These are phyloP conservation scores for Phytophthora chlamydospora DNA, from an alignment of 352 stramenopile genomes.

Conservation along the genomic window DNA sequence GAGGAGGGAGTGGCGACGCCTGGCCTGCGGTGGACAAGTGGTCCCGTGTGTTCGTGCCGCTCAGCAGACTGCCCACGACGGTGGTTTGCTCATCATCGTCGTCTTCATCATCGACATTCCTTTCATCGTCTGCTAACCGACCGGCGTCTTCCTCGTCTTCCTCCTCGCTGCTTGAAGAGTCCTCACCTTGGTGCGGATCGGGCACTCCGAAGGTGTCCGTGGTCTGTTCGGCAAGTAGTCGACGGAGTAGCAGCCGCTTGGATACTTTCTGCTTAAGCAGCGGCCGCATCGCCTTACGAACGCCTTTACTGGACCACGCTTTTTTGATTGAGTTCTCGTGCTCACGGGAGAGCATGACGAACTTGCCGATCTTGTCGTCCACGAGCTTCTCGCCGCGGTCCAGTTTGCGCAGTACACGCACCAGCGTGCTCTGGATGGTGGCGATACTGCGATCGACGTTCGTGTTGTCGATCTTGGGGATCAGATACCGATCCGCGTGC, in stretches of 20 bases:
- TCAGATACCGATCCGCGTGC: slow-evolving; percentile 83
- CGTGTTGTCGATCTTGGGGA: slow-evolving; percentile 91
- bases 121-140: slow-evolving; percentile 49
- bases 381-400: slow-evolving; percentile 77
- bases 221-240: slow-evolving; percentile 78
- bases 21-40: slow-evolving; percentile 29
- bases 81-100: slow-evolving; percentile 85
- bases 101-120: slow-evolving; percentile 61
- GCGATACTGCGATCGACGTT: slow-evolving; percentile 89
- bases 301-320: slow-evolving; percentile 86
- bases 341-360: slow-evolving; percentile 85
- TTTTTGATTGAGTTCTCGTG: slow-evolving; percentile 90
- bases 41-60: slow-evolving; percentile 64
- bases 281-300: slow-evolving; percentile 86
- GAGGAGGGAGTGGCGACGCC: slow-evolving; percentile 12
- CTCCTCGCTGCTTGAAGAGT: slow-evolving; percentile 82
- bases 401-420: slow-evolving; percentile 82
- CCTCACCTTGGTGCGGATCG: slow-evolving; percentile 45
- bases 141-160: slow-evolving; percentile 62
- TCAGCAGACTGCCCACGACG: slow-evolving; percentile 79
- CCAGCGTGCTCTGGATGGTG: slow-evolving; percentile 85
- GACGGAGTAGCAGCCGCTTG: slow-evolving; percentile 77
- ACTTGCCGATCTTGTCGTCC: slow-evolving; percentile 82
- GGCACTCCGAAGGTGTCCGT: slow-evolving; percentile 40
- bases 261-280: slow-evolving; percentile 88